Conservation (phyloP, 352 stramenopile genomes). For the Blastocystis sp. region DNA sequence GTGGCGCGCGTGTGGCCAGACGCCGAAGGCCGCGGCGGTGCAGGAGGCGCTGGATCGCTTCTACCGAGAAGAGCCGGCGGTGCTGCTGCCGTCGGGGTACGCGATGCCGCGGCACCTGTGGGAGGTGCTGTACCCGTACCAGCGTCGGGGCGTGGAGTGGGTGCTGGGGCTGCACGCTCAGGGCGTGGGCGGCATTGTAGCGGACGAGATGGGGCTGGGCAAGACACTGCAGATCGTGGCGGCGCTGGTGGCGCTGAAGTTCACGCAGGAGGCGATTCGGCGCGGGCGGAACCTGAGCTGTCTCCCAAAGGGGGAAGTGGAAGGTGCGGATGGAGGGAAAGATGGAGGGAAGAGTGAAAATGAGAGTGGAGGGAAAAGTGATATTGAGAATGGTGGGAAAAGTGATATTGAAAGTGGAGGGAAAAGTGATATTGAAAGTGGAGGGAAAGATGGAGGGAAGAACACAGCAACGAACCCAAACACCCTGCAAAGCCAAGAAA, state of each 20-base stretch:
- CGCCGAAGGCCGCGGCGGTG: background rate
- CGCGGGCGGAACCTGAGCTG: background rate
- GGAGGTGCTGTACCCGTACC: slow-evolving; percentile 84
- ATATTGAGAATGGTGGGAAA: too few relatives aligned
- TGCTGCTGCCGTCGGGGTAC: slow-evolving; percentile 3
- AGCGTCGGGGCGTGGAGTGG: slow-evolving; percentile 90
- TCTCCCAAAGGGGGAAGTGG: background rate
- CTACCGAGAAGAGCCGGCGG: slow-evolving; percentile 8
- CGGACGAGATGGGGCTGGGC: slow-evolving; percentile 89
- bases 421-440: too few relatives aligned
- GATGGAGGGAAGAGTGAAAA: too few relatives aligned
- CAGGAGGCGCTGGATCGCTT: background rate
- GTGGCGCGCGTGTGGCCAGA: background rate
- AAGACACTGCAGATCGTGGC: slow-evolving; percentile 88
- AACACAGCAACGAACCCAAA: background rate
- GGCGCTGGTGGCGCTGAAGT: slow-evolving; percentile 75
- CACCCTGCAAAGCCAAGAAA: background rate
- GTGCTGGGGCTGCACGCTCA: slow-evolving; percentile 90
- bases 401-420: too few relatives aligned
- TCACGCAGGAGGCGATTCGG: background rate
- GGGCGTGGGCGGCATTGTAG: slow-evolving; percentile 91
- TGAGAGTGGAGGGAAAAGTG: too few relatives aligned
- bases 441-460: background rate
- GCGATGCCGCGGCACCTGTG: slow-evolving; percentile 53
- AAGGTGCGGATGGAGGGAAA: background rate